Evolutionary conservation across 1,284 basidiomycete species (phyloP), one percentile per base, ranked within the genome.

Genomic region (Cutaneotrichosporon curvatum): DNA sequence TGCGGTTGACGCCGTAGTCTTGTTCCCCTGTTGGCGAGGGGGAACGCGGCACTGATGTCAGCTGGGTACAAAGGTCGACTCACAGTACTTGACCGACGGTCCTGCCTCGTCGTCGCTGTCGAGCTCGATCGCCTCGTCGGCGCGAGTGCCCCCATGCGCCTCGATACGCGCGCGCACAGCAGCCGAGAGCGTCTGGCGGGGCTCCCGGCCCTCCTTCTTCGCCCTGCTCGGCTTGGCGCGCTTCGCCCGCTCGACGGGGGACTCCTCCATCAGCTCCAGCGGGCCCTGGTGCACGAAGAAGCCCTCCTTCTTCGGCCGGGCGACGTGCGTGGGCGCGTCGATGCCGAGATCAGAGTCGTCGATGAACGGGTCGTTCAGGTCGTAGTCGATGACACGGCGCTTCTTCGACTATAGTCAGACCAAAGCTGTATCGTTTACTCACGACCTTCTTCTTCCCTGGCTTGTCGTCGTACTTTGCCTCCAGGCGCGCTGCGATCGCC

Each of bases 281-380:
- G 86, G 81, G 1, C 89, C 89, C 21, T 79, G 79, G 12, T 84
- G 86, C 18, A 96, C 90, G 62, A 92, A 95, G 74, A 92, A 96
- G 1, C 92, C 92, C 59, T 88, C 83, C 60, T 92, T 86, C 70
- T 87, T 89, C 2, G 91, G 92, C 70, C 90, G 84, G n/a, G 85
- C 87, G 62, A 89, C 87, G 71, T 82, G 87, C 2, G 85, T 89
- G 2, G 90, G 83, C 63, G 92, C 84, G 72, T 96, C 91, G 35
- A 92, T 75, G 18, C 81, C 82, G 45, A 95, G 78, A 66, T 98
- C 92, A 0, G 89, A 89, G 72, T 98, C 94, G 75, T 98, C 94
- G 62, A 98, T 96, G 73, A 97, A 97, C 0, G 88, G 86, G 72
- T 98, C 94, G 1, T 79, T 76, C 16, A 84, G 76, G 72, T 98